Evolutionary conservation across 495 filamentous ascomycete genomes (phyloP).

Genomic region (Evansstolkia leycettana): DNA sequence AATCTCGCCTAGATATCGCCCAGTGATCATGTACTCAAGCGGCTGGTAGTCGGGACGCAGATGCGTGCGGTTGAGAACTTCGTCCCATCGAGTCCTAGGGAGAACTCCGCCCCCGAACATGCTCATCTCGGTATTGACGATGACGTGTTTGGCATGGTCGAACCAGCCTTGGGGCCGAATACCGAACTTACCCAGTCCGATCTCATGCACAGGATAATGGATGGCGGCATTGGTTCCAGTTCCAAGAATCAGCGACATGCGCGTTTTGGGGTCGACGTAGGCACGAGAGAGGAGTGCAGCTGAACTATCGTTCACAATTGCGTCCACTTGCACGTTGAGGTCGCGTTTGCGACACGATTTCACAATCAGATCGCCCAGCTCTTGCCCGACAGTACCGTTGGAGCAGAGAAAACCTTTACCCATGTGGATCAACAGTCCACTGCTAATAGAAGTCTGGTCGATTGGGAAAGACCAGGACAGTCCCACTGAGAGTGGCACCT

Average conservation of each 20-base stretch:
- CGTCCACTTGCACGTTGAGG: conserved; percentile 44
- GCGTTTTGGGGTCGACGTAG: conserved; percentile 49
- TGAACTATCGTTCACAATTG: conserved; percentile 77
- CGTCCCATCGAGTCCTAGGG: conserved; percentile 67
- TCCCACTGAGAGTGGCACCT: conserved; percentile 39
- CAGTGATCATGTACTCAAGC: conserved; percentile 81
- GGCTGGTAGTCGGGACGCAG: conserved; percentile 77
- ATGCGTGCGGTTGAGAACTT: conserved; percentile 51
- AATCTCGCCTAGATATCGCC: conserved; percentile 76
- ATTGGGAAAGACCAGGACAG: conserved; percentile 61
- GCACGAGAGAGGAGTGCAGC: conserved; percentile 70
- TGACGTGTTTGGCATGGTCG: conserved; percentile 45
- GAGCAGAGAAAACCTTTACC: conserved; percentile 56
- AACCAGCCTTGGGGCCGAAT: conserved; percentile 27
- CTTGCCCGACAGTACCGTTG: conserved; percentile 41
- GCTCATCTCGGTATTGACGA: conserved; percentile 83
- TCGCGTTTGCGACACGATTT: conserved; percentile 39
- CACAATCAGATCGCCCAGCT: conserved; percentile 47
- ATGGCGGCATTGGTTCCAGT: conserved; percentile 80
- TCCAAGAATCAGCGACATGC: conserved; percentile 70
- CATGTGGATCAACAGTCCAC: conserved; percentile 48
- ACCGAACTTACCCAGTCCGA: conserved; percentile 52
- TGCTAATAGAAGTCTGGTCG: conserved; percentile 48
- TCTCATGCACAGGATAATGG: conserved; percentile 49
- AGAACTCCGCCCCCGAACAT: conserved; percentile 63